Evolutionary conservation across 2,329 filamentous ascomycete species (phyloP).

Genomic region (Elsinoe necatrix): DNA sequence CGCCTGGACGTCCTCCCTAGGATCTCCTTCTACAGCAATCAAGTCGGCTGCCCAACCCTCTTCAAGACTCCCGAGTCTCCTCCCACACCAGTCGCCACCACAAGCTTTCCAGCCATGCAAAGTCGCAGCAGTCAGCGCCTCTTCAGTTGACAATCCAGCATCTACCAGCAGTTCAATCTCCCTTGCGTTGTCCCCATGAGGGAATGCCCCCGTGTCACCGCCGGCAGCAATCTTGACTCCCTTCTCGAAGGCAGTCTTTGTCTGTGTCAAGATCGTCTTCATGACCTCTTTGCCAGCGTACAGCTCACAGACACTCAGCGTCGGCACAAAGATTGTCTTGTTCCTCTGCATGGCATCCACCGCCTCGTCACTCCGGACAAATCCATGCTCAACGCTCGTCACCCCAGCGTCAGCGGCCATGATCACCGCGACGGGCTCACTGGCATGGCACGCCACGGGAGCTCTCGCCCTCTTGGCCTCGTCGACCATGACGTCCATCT

Average conservation of each 20-base stretch:
- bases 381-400: slow-evolving; percentile 29
- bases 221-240: slow-evolving; percentile 46
- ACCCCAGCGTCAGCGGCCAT: slow-evolving; percentile 28
- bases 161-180: slow-evolving; percentile 49
- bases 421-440: slow-evolving; percentile 24
- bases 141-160: slow-evolving; percentile 43
- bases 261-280: slow-evolving; percentile 23
- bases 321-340: slow-evolving; percentile 46
- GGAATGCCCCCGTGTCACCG: slow-evolving; percentile 47
- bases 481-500: slow-evolving; percentile 27
- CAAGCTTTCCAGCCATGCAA: slow-evolving; percentile 50
- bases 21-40: slow-evolving; percentile 41
- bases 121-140: slow-evolving; percentile 44
- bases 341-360: slow-evolving; percentile 39
- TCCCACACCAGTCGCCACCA: slow-evolving; percentile 44
- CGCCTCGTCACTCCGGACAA: slow-evolving; percentile 28
- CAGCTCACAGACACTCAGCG: slow-evolving; percentile 40
- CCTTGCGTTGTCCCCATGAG: slow-evolving; percentile 45
- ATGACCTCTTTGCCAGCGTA: slow-evolving; percentile 24
- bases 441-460: slow-evolving; percentile 27
- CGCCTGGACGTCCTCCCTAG: slow-evolving; percentile 33
- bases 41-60: slow-evolving; percentile 45
- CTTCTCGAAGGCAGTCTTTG: slow-evolving; percentile 38
- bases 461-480: slow-evolving; percentile 24
- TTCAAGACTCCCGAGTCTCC: slow-evolving; percentile 46